A percentile compares a stretch with the other conserved stretches of the same genome.
phyloP scores from a whole-genome alignment of 1,139 yeast species.

The Martiniozyma asiatica region DNA sequence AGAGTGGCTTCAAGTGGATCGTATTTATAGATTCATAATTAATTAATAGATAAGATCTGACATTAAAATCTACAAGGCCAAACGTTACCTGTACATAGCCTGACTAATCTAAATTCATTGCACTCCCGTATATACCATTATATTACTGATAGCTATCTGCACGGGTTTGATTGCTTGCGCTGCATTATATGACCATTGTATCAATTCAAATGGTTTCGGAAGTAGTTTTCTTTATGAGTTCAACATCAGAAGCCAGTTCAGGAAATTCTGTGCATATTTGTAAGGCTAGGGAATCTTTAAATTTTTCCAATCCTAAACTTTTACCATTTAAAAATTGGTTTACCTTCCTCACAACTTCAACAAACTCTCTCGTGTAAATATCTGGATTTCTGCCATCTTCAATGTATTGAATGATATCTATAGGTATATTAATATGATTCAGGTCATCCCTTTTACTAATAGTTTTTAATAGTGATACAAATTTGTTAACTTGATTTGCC shows the following conservation, averaged over 20 bases:
- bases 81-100: no score
- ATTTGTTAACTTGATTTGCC: constrained; percentile 22
- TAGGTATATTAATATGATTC: constrained; percentile 43
- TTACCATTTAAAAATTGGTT: constrained; percentile 85
- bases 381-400: constrained; percentile 97
- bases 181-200: no score
- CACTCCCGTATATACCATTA: no score
- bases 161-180: no score
- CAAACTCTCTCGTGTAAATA: constrained; percentile 90
- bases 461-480: constrained; percentile 13
- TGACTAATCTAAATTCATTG: no score
- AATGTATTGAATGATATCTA: constrained; percentile 71
- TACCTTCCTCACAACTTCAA: constrained; percentile 79
- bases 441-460: constrained; percentile 19
- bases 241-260: constrained; percentile 43
- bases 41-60: no score
- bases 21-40: no score
- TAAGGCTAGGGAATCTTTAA: constrained; percentile 54
- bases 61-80: no score
- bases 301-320: constrained; percentile 44
- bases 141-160: no score
- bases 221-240: constrained; percentile 28
- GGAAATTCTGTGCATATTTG: constrained; percentile 72
- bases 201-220: no score
- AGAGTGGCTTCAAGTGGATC: no score